Evolutionary conservation across 2,329 filamentous ascomycete genomes (phyloP).

Genomic region (Cladophialophora carrionii): DNA sequence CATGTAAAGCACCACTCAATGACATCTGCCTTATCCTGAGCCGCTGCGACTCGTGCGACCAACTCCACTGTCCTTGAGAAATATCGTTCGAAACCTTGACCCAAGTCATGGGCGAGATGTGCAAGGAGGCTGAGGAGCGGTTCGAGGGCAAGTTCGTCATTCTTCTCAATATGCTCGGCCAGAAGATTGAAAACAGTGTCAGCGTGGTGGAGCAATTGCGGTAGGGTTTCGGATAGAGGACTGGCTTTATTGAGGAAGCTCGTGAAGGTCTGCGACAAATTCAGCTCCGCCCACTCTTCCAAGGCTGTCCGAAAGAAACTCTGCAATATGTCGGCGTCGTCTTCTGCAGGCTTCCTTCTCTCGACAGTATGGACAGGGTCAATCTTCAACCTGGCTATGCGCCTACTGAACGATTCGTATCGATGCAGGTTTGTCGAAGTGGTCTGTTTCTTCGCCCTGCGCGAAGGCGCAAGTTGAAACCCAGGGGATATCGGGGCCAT

Average conservation of each 20-base stretch:
- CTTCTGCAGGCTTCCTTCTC: slow-evolving; percentile 68
- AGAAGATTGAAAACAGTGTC: slow-evolving; percentile 79
- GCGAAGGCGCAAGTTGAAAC: slow-evolving; percentile 69
- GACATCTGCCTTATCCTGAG: slow-evolving; percentile 78
- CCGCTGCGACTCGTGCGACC: slow-evolving; percentile 76
- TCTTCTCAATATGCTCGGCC: slow-evolving; percentile 72
- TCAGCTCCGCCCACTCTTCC: slow-evolving; percentile 88
- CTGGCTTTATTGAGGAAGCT: slow-evolving; percentile 74
- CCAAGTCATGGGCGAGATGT: slow-evolving; percentile 92
- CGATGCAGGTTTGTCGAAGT: slow-evolving; percentile 79
- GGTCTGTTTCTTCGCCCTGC: slow-evolving; percentile 65
- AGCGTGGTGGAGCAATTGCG: slow-evolving; percentile 90
- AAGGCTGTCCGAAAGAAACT: slow-evolving; percentile 85
- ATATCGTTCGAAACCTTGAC: slow-evolving; percentile 82
- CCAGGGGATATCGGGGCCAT: slow-evolving; percentile 62
- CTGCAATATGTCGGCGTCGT: slow-evolving; percentile 69
- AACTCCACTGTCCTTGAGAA: slow-evolving; percentile 75
- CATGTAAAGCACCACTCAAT: slow-evolving; percentile 97
- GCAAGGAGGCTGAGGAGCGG: slow-evolving; percentile 85
- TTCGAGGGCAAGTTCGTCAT: slow-evolving; percentile 79
- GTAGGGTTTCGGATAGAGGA: slow-evolving; percentile 83
- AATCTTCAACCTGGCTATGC: slow-evolving; percentile 88
- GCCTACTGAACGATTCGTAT: slow-evolving; percentile 88
- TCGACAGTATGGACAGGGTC: slow-evolving; percentile 90
- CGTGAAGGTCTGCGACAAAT: slow-evolving; percentile 79